Evolutionary conservation across 2,329 filamentous ascomycete species (phyloP).

Genomic region (Elsinoe perseae): DNA sequence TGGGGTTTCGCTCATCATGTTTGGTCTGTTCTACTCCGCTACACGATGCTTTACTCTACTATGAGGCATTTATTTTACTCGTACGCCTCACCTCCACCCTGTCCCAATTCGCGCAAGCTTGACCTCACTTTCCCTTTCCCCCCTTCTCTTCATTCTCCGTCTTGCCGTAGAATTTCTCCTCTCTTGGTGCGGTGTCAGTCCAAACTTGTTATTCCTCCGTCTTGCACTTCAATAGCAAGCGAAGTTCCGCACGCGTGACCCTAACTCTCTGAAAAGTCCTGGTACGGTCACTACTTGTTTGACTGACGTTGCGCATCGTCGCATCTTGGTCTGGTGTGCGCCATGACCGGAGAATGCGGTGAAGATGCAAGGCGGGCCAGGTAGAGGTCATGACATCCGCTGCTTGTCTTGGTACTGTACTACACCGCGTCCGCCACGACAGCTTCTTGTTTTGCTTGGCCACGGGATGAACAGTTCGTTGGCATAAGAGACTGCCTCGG

Average conservation of each 20-base stretch:
- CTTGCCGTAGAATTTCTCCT: not conserved
- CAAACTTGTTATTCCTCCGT: not conserved
- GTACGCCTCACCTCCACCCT: constrained; percentile 9
- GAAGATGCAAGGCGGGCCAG: not conserved
- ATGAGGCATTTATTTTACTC: constrained; percentile 13
- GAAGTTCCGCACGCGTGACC: not conserved
- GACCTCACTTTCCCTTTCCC: not conserved
- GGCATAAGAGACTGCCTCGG: not conserved
- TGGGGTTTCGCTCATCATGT: not conserved
- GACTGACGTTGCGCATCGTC: no score
- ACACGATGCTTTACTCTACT: not conserved
- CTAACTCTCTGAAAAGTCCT: not conserved
- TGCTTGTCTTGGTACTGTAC: not conserved
- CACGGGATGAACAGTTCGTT: not conserved
- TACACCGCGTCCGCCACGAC: not conserved
- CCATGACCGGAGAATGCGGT: no score
- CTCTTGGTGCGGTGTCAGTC: not conserved
- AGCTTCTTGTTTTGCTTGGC: not conserved
- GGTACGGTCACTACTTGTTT: not conserved
- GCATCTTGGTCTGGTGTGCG: no score
- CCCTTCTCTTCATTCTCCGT: not conserved
- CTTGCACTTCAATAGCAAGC: not conserved
- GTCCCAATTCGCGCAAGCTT: constrained; percentile 5
- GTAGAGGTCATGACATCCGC: not conserved
- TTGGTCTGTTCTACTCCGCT: not conserved